Evolutionary conservation across 345 rosid genomes (phyloP).

Genomic region (Citrus maxima): DNA sequence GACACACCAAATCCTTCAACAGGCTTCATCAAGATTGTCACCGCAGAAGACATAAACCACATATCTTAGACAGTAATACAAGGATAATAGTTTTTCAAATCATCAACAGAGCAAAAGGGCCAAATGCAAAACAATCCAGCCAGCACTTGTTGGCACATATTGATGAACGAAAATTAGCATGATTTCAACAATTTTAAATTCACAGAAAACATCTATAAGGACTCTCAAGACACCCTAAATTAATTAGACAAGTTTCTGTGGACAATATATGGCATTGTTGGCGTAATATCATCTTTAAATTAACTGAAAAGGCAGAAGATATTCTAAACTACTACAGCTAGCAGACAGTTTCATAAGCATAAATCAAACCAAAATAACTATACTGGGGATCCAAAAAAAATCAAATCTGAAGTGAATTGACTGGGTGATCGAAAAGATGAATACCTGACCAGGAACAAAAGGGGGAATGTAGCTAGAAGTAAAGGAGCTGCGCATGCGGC

Average conservation of each 20-base stretch:
- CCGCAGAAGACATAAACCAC: neutral
- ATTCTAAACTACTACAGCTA: neutral
- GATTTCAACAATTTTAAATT: neutral
- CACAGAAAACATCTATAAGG: neutral
- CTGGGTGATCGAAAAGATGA: neutral
- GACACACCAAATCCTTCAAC: conserved; percentile 74
- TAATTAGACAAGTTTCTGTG: neutral
- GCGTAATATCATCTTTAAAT: neutral
- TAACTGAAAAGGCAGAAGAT: neutral
- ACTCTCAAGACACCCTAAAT: neutral
- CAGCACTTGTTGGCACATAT: neutral
- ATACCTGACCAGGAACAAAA: conserved; percentile 42
- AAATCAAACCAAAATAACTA: too few relatives aligned
- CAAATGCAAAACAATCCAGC: neutral
- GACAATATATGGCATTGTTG: neutral
- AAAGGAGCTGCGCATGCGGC: conserved; percentile 40
- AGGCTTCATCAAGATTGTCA: conserved; percentile 32
- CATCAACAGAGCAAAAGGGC: neutral
- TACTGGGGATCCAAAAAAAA: too few relatives aligned
- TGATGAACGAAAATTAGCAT: neutral
- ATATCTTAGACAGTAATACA: neutral
- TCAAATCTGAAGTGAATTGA: too few relatives aligned
- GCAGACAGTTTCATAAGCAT: neutral
- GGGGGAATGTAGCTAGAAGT: conserved; percentile 39
- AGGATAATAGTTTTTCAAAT: neutral